Percentiles rank a stretch among this genome's conserved stretches.
Conservation (phyloP, 2,329 filamentous ascomycete species). For the Fusarium acutatum region DNA sequence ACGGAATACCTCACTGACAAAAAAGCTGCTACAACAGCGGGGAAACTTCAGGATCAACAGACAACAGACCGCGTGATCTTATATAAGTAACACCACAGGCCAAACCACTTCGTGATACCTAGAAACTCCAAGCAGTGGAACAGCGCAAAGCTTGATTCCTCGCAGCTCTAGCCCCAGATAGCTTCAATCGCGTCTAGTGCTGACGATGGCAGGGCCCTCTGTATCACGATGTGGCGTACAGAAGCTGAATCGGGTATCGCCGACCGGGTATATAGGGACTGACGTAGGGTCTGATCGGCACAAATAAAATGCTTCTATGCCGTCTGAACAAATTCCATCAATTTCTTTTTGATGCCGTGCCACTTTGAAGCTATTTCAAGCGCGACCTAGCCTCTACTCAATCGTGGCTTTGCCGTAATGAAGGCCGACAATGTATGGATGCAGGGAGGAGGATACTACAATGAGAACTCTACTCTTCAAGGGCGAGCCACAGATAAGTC, state of each 20-base stretch:
- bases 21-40: no score
- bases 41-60: fast-evolving
- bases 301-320: not conserved
- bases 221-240: not conserved
- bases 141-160: not conserved
- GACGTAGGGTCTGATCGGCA: not conserved
- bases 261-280: not conserved
- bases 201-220: not conserved
- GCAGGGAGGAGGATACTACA: not conserved
- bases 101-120: fast-evolving
- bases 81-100: not conserved
- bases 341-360: fast-evolving
- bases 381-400: fast-evolving
- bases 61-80: not conserved
- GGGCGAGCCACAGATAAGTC: fast-evolving
- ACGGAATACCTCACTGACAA: fast-evolving
- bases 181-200: not conserved
- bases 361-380: fast-evolving
- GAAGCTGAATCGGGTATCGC: not conserved
- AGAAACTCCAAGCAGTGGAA: fast-evolving
- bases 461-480: not conserved
- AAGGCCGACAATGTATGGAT: not conserved
- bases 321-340: fast-evolving
- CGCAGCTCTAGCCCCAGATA: fast-evolving
- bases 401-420: fast-evolving